Evolutionary conservation across 108 stramenopile genomes (phyloP).

Genomic region (Nitzschia palea): DNA sequence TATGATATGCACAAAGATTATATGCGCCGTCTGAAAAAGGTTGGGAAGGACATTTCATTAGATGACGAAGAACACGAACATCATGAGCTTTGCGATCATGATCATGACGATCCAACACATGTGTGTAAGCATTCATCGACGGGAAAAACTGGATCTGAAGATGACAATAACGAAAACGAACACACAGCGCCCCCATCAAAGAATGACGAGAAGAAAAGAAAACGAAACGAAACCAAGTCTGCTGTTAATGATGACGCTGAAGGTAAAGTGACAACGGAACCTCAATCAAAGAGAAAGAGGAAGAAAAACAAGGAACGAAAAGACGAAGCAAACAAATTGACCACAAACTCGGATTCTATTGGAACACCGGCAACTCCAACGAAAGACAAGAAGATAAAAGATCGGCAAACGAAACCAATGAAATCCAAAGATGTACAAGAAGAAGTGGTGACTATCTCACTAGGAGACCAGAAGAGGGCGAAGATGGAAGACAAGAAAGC

Average conservation of each 20-base stretch:
- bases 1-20: constrained; percentile 88
- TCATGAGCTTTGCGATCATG: constrained; percentile 3
- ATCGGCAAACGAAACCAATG: too few species aligned
- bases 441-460: constrained; percentile 40
- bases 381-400: too few species aligned
- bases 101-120: not conserved
- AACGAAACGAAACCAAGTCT: constrained; percentile 38
- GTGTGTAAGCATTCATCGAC: not conserved
- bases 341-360: not conserved
- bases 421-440: too few species aligned
- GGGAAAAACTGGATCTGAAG: constrained; percentile 1
- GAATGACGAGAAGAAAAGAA: constrained; percentile 40
- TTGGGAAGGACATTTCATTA: constrained; percentile 71
- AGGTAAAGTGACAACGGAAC: not conserved
- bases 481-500: constrained; percentile 28
- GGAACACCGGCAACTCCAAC: too few species aligned
- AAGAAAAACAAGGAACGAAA: constrained; percentile 39
- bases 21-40: constrained; percentile 64
- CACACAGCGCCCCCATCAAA: constrained; percentile 11
- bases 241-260: constrained; percentile 12
- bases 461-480: constrained; percentile 53
- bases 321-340: constrained; percentile 17
- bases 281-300: constrained; percentile 19
- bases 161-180: constrained; percentile 15
- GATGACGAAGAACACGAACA: constrained; percentile 43